phyloP scores from a whole-genome alignment of 805 yeast genomes.

The Crinitomyces ghanaensis region DNA sequence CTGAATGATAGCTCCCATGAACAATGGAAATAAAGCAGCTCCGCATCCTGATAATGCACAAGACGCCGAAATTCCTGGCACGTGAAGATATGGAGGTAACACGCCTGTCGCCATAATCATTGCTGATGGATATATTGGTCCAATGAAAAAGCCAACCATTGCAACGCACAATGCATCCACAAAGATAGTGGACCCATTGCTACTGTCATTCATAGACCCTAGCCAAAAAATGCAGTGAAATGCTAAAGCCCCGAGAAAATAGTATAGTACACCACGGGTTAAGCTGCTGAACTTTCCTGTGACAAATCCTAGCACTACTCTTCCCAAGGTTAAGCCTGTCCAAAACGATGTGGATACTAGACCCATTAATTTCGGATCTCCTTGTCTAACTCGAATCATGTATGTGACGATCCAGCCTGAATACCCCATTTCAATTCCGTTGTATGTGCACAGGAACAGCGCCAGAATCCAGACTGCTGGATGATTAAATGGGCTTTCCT shows the following conservation, averaged over 20 bases:
- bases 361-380: conserved; percentile 38
- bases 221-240: conserved; percentile 39
- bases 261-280: conserved; percentile 18
- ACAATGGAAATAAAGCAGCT: conserved; percentile 58
- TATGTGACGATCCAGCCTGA: conserved; percentile 64
- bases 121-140: conserved; percentile 65
- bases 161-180: conserved; percentile 37
- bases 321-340: conserved; percentile 60
- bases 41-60: conserved; percentile 78
- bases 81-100: conserved; percentile 48
- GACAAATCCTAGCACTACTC: conserved; percentile 39
- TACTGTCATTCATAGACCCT: conserved; percentile 24
- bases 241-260: conserved; percentile 26
- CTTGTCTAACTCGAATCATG: conserved; percentile 41
- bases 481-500: conserved; percentile 7
- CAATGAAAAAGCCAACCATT: conserved; percentile 47
- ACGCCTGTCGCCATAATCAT: conserved; percentile 56
- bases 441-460: conserved; percentile 44
- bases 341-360: conserved; percentile 59
- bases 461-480: conserved; percentile 34
- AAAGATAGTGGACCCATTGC: too few relatives aligned
- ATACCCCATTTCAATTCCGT: conserved; percentile 56
- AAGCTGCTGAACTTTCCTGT: conserved; percentile 21
- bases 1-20: conserved; percentile 37
- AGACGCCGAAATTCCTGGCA: conserved; percentile 59